phyloP scores from a whole-genome alignment of 2,329 filamentous ascomycete genomes.

The Coleophoma crateriformis region DNA sequence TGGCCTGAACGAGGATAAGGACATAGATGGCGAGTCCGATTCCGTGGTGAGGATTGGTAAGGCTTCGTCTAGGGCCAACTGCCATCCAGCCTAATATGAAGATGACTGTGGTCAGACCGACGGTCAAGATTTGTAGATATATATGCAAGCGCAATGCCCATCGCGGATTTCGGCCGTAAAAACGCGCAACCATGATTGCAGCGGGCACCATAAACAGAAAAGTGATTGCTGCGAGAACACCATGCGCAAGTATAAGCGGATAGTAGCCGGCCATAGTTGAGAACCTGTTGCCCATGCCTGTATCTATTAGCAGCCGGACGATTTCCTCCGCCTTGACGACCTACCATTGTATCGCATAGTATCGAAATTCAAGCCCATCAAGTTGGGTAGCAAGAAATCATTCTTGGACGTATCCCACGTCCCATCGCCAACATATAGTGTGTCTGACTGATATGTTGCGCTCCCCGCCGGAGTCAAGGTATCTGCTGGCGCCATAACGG shows the following conservation, averaged over 20 bases:
- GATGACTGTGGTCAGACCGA: constrained; percentile 62
- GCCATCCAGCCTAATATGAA: constrained; percentile 75
- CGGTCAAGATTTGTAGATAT: constrained; percentile 65
- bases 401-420: constrained; percentile 78
- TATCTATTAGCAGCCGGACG: not conserved
- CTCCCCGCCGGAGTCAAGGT: constrained; percentile 53
- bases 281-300: constrained; percentile 78
- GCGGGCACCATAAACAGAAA: constrained; percentile 70
- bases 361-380: constrained; percentile 71
- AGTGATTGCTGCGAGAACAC: constrained; percentile 63
- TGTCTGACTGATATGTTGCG: constrained; percentile 67
- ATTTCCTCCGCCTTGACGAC: constrained; percentile 11
- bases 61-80: constrained; percentile 64
- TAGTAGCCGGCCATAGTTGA: constrained; percentile 65
- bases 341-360: constrained; percentile 82
- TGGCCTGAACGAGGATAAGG: constrained; percentile 63
- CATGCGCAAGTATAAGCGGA: constrained; percentile 64
- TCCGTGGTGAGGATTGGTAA: constrained; percentile 80
- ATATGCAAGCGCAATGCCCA: constrained; percentile 65
- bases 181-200: constrained; percentile 70
- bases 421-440: constrained; percentile 74
- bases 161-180: constrained; percentile 57
- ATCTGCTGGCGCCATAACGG: constrained; percentile 22
- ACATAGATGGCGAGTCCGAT: constrained; percentile 77
- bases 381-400: constrained; percentile 71